Evolutionary conservation across 2,329 filamentous ascomycete species (phyloP).

Genomic region (Monosporascus sp.): DNA sequence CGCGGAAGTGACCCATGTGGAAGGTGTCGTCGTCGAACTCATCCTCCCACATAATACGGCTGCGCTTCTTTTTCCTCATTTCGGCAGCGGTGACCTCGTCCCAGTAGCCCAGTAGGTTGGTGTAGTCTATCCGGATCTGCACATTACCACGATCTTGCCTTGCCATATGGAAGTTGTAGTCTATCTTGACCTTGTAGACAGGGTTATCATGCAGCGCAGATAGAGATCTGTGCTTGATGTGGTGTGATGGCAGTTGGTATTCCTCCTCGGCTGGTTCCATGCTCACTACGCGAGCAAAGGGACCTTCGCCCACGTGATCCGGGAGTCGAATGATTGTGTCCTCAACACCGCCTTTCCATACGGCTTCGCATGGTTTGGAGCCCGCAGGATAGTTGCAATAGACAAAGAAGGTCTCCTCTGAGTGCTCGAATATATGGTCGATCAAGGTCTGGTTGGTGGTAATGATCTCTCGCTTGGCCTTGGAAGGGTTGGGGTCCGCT

Average conservation of each 20-base stretch:
- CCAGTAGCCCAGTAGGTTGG: slow-evolving; percentile 29
- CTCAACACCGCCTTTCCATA: slow-evolving; percentile 13
- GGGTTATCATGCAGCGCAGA: background rate
- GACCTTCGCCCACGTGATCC: slow-evolving; percentile 19
- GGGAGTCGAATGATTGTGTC: slow-evolving; percentile 22
- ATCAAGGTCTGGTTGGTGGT: slow-evolving; percentile 22
- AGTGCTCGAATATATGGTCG: slow-evolving; percentile 21
- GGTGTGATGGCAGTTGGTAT: slow-evolving; percentile 4
- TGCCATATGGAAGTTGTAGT: slow-evolving; percentile 27
- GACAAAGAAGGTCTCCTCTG: slow-evolving; percentile 20
- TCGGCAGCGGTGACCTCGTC: slow-evolving; percentile 14
- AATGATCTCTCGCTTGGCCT: slow-evolving; percentile 15
- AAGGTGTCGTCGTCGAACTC: background rate
- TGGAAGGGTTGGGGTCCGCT: slow-evolving; percentile 2
- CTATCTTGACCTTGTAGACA: slow-evolving; percentile 26
- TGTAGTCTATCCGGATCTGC: slow-evolving; percentile 30
- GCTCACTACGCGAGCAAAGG: slow-evolving; percentile 19
- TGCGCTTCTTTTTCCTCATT: slow-evolving; percentile 1
- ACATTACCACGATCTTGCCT: slow-evolving; percentile 18
- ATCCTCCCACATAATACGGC: background rate
- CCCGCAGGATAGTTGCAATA: slow-evolving; percentile 22
- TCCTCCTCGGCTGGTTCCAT: slow-evolving; percentile 9
- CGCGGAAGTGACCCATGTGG: background rate
- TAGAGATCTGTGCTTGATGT: background rate
- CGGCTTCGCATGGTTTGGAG: slow-evolving; percentile 12